A percentile compares a stretch with the other conserved stretches of the same genome.
Conservation (phyloP, 768 basidiomycete genomes). For the Myochromella boudieri region DNA sequence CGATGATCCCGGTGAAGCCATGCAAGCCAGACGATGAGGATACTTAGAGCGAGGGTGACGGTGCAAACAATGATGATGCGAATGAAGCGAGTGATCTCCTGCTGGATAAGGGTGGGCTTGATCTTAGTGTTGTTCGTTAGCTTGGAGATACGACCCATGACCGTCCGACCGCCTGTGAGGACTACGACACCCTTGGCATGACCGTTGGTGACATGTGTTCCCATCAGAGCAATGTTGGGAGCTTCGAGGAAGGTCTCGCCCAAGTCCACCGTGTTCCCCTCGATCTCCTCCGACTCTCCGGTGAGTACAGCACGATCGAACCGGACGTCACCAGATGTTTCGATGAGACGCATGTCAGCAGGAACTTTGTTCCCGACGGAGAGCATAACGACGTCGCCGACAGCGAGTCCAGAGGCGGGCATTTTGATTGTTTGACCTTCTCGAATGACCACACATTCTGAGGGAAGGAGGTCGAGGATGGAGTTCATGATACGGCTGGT, state of each 20-base stretch:
- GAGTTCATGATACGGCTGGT: conserved; percentile 20
- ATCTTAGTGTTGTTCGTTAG: conserved; percentile 47
- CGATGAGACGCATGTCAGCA: conserved; percentile 51
- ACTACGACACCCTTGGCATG: conserved; percentile 41
- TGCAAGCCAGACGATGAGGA: conserved; percentile 41
- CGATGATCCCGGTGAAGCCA: conserved; percentile 43
- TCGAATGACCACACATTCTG: conserved; percentile 17
- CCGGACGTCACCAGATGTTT: conserved; percentile 49
- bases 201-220: conserved; percentile 42
- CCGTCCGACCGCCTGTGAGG: conserved; percentile 41
- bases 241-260: conserved; percentile 50
- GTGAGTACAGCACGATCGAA: conserved; percentile 57
- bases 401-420: conserved; percentile 14
- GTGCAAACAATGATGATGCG: conserved; percentile 47
- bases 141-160: conserved; percentile 56
- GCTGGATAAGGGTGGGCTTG: conserved; percentile 47
- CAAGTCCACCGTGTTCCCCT: conserved; percentile 43
- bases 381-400: conserved; percentile 17
- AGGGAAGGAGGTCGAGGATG: conserved; percentile 18
- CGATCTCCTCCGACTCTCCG: conserved; percentile 47
- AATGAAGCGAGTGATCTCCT: conserved; percentile 50
- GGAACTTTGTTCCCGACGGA: conserved; percentile 19
- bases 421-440: conserved; percentile 16
- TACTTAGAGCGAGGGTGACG: conserved; percentile 38
- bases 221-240: conserved; percentile 48